Evolutionary conservation across 768 basidiomycete genomes (phyloP).

Genomic region (Auricularia auricula-judae): DNA sequence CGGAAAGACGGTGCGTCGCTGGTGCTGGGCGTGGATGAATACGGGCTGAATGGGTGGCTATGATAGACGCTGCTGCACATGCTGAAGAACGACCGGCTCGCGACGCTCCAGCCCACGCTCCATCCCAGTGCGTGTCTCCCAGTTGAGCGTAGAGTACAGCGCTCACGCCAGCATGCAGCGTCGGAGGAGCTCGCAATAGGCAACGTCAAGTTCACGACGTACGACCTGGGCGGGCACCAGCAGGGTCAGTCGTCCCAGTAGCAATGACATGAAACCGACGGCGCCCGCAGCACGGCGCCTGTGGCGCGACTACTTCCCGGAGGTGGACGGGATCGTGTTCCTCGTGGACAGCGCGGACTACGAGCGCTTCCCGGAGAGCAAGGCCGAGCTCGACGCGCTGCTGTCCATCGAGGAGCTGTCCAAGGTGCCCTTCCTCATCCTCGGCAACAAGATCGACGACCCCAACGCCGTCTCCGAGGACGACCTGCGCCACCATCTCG

Average conservation of each 20-base stretch:
- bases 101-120: conserved; percentile 94
- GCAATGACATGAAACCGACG: too few relatives aligned
- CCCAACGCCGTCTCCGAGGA: conserved; percentile 95
- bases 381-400: conserved; percentile 93
- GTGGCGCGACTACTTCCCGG: conserved; percentile 99
- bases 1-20: conserved; percentile 78
- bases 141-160: background rate
- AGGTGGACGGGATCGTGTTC: conserved; percentile 98
- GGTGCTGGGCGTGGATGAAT: background rate
- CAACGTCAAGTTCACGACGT: conserved; percentile 97
- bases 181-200: conserved; percentile 99
- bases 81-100: conserved; percentile 98
- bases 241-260: conserved; percentile 49
- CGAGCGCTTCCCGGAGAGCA: conserved; percentile 92
- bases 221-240: conserved; percentile 95
- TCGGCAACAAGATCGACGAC: conserved; percentile 99
- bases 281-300: conserved; percentile 69
- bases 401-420: conserved; percentile 90
- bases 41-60: too few relatives aligned
- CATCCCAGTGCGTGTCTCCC: conserved; percentile 73
- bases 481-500: conserved; percentile 88
- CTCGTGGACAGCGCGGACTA: conserved; percentile 95
- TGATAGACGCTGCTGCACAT: conserved; percentile 88
- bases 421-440: conserved; percentile 95
- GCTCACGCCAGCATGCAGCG: conserved; percentile 36